Percentiles rank a stretch among this genome's conserved stretches.
Evolutionary conservation across 139 green algal species (phyloP).

Genomic region (Tetratostichococcus sp.): DNA sequence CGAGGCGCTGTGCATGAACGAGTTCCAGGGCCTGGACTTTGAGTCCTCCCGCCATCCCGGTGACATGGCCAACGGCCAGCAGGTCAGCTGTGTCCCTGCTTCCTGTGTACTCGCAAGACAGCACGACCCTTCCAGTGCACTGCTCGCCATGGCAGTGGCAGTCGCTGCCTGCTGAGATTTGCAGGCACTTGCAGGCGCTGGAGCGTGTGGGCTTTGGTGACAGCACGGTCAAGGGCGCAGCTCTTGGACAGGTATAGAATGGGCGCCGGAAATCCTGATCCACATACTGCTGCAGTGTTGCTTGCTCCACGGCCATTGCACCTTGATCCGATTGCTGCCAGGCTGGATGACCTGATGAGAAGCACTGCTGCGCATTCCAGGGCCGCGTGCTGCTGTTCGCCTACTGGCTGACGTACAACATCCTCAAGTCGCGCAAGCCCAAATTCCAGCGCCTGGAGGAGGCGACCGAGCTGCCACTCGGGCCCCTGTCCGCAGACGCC

Average conservation of each 20-base stretch:
- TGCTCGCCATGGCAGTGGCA: too few relatives aligned
- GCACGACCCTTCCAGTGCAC: too few relatives aligned
- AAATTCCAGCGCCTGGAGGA: slow-evolving; percentile 36
- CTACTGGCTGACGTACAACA: slow-evolving; percentile 65
- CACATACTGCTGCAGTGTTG: too few relatives aligned
- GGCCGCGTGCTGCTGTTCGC: slow-evolving; percentile 58
- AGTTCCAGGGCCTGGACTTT: slow-evolving; percentile 78
- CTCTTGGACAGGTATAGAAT: slow-evolving; percentile 31
- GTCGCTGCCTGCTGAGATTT: too few relatives aligned
- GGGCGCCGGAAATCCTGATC: too few relatives aligned
- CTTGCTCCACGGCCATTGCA: too few relatives aligned
- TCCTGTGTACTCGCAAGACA: too few relatives aligned
- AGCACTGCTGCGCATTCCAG: neutral
- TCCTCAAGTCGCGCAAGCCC: slow-evolving; percentile 53
- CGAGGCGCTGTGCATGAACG: slow-evolving; percentile 76
- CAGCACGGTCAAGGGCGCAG: slow-evolving; percentile 24
- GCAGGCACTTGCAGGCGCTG: slow-evolving; percentile 65
- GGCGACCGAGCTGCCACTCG: neutral
- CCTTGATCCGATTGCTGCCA: too few relatives aligned
- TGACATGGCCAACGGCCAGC: slow-evolving; percentile 35
- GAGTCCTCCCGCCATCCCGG: slow-evolving; percentile 34
- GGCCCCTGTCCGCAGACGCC: too few relatives aligned
- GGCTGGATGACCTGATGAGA: too few relatives aligned
- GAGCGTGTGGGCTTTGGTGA: slow-evolving; percentile 56
- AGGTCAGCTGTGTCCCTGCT: slow-evolving; percentile 11